Evolutionary conservation across 768 basidiomycete species (phyloP), one percentile per base, ranked within the genome.

Genomic region (Mycena galopus): DNA sequence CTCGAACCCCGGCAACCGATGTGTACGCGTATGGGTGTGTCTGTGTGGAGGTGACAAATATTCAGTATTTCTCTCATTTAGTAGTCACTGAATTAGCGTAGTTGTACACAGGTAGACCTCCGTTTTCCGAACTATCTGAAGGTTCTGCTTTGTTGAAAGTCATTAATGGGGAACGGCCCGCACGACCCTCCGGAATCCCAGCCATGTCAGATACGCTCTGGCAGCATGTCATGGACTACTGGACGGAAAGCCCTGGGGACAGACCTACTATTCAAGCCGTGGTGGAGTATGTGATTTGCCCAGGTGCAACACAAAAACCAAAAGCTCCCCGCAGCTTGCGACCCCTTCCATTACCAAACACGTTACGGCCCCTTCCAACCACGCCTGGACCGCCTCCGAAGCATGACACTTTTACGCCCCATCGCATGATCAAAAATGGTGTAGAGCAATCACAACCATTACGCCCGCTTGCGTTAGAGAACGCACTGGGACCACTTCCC

Each of bases 141-240:
- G 60, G 60, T 42, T 47, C 61, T 37, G 68, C 68, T 32, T n/a
- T 63, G 53, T 44, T 69, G 33, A 69, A 69, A 63, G 23, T 69
- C 25, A 50, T 69, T 23, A 44, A 37, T 33, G 68, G 68, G 32
- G 61, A 69, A 63, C 59, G 68, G 25, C 29, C 59, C 14, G 59
- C 35, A 14, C 59, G 59, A 60, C 51, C 51, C 51, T 53, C 51
- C 23, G 51, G 25, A 53, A 53, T 17, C 27, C 25, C 51, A 2
- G 25, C 51, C 51, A 53, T 53, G 51, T 53, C 51, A 29, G 51
- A 53, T 53, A 53, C 51, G 25, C 51, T 53, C 27, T 53, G 51
- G 51, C 23, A 53, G 16, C 51, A 53, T 53, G 51, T 53, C 23
- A 53, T 53, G 51, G 51, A 53, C 25, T 53, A 53, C 51, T 53